Evolutionary conservation across 257 asterid genomes (phyloP).

Genomic region (Dorcoceras hygrometricum): DNA sequence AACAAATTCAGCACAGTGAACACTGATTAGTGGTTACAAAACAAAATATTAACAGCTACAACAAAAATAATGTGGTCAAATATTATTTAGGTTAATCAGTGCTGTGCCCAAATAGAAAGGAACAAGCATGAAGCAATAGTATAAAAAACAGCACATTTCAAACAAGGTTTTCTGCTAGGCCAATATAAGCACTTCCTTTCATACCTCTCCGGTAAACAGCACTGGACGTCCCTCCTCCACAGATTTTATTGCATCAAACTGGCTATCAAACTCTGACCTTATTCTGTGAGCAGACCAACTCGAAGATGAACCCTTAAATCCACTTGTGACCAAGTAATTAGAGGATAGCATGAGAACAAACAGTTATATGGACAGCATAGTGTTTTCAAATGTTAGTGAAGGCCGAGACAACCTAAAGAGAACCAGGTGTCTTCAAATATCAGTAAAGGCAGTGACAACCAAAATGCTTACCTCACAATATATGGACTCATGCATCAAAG

Average conservation of each 20-base stretch:
- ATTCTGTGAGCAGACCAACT: slow-evolving; percentile 84
- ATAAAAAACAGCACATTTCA: background rate
- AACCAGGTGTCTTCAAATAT: background rate
- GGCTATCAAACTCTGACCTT: slow-evolving; percentile 55
- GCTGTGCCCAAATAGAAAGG: background rate
- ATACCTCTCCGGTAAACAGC: slow-evolving; percentile 90
- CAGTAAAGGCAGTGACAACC: slow-evolving; percentile 16
- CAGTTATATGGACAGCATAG: background rate
- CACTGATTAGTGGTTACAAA: slow-evolving; percentile 1
- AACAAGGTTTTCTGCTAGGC: slow-evolving; percentile 4
- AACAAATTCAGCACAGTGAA: slow-evolving; percentile 5
- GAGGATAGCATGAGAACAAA: slow-evolving; percentile 18
- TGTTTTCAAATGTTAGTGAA: slow-evolving; percentile 3
- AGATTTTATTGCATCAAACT: slow-evolving; percentile 74
- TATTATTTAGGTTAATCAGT: background rate
- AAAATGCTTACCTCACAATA: slow-evolving; percentile 74
- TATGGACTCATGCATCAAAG: slow-evolving; percentile 85
- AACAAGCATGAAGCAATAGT: background rate
- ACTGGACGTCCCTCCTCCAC: slow-evolving; percentile 72
- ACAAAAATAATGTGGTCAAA: background rate
- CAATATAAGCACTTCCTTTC: slow-evolving; percentile 18
- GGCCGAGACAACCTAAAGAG: slow-evolving; percentile 18
- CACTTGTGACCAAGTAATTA: slow-evolving; percentile 26
- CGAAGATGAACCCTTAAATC: slow-evolving; percentile 74
- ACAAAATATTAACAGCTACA: background rate